phyloP scores from a whole-genome alignment of 2,329 filamentous ascomycete genomes.

The Diplodia sapinea region DNA sequence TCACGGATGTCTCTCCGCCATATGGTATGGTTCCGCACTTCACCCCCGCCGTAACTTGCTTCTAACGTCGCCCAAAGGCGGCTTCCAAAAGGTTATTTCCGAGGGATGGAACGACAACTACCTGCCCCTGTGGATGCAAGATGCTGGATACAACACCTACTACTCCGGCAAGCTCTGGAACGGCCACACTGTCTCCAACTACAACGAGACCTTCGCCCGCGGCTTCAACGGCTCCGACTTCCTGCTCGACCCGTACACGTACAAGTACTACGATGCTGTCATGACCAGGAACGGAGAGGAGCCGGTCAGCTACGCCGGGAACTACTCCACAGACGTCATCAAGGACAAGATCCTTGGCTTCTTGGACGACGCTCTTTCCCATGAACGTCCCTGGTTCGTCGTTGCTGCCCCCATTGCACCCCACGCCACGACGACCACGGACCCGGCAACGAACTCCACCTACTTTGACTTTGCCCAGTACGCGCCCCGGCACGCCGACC shows the following conservation, averaged over 20 bases:
- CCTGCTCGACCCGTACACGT: constrained; percentile 70
- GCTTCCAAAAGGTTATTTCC: constrained; percentile 69
- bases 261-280: constrained; percentile 69
- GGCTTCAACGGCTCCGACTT: constrained; percentile 65
- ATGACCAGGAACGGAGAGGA: constrained; percentile 65
- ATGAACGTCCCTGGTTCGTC: constrained; percentile 69
- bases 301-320: constrained; percentile 61
- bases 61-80: constrained; percentile 40
- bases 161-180: constrained; percentile 79
- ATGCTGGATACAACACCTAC: constrained; percentile 72
- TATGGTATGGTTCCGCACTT: constrained; percentile 44
- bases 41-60: neutral
- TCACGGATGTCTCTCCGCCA: constrained; percentile 64
- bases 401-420: constrained; percentile 70
- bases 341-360: constrained; percentile 65
- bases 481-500: constrained; percentile 60
- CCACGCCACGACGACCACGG: constrained; percentile 59
- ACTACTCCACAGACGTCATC: constrained; percentile 66
- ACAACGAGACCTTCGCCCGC: constrained; percentile 61
- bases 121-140: constrained; percentile 73
- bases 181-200: constrained; percentile 65
- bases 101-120: constrained; percentile 71
- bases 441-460: constrained; percentile 56
- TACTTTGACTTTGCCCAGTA: constrained; percentile 26
- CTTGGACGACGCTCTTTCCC: constrained; percentile 63